phyloP scores from a whole-genome alignment of 129 eudicot genomes.

The Tanacetum coccineum region DNA sequence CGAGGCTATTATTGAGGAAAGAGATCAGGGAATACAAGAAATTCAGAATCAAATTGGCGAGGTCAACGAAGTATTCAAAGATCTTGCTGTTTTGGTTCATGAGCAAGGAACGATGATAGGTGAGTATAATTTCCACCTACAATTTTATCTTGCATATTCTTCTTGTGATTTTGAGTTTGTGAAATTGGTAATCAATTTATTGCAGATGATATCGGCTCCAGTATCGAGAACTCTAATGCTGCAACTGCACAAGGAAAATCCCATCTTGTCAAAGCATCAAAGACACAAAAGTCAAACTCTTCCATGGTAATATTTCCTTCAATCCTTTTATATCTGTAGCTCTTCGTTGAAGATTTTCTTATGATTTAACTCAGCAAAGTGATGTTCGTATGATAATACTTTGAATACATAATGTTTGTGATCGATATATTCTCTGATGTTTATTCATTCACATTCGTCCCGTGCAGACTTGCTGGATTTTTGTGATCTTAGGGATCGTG shows the following conservation, averaged over 20 bases:
- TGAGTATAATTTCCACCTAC: constrained; percentile 20
- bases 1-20: constrained; percentile 79
- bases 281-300: constrained; percentile 80
- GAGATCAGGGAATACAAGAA: constrained; percentile 76
- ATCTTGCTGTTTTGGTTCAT: constrained; percentile 63
- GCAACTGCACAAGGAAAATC: constrained; percentile 89
- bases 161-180: neutral
- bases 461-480: constrained; percentile 84
- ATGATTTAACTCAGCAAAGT: no score
- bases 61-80: constrained; percentile 67
- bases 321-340: neutral
- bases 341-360: no score
- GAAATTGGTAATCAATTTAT: constrained; percentile 4
- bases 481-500: constrained; percentile 83
- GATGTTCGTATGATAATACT: neutral
- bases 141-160: neutral
- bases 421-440: neutral
- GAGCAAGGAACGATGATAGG: constrained; percentile 97
- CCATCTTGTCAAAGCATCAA: constrained; percentile 80
- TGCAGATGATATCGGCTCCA: constrained; percentile 85
- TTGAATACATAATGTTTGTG: neutral
- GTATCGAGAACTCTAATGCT: constrained; percentile 72
- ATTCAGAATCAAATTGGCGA: constrained; percentile 60
- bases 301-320: constrained; percentile 53
- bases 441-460: neutral